Evolutionary conservation across 1,284 basidiomycete species (phyloP).

Genomic region (Pseudozyma sp.): DNA sequence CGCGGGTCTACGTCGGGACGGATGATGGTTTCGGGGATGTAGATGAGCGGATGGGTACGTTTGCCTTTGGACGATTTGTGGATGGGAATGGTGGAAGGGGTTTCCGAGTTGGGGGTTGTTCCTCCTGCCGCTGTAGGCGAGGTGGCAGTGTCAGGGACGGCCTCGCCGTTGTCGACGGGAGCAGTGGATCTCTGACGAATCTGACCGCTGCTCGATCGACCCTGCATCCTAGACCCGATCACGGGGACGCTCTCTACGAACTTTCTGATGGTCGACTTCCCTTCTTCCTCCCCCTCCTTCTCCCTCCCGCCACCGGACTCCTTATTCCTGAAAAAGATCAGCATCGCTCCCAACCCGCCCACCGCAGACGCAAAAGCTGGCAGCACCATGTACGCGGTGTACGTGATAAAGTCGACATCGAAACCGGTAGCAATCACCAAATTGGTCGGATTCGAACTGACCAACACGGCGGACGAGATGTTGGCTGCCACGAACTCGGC

Average conservation of each 20-base stretch:
- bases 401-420: slow-evolving; percentile 61
- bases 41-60: slow-evolving; percentile 45
- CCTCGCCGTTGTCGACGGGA: not conserved
- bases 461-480: slow-evolving; percentile 73
- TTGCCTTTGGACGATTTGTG: slow-evolving; percentile 6
- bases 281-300: not conserved
- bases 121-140: not conserved
- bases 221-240: slow-evolving; percentile 10
- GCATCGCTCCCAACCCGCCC: slow-evolving; percentile 44
- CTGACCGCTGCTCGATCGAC: not conserved
- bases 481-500: slow-evolving; percentile 82
- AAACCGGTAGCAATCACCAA: slow-evolving; percentile 68
- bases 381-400: slow-evolving; percentile 66
- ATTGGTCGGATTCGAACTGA: slow-evolving; percentile 70
- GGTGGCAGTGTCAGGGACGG: not conserved
- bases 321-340: slow-evolving; percentile 59
- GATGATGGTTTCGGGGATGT: slow-evolving; percentile 70
- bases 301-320: slow-evolving; percentile 10
- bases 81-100: slow-evolving; percentile 15
- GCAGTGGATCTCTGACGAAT: slow-evolving; percentile 30
- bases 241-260: slow-evolving; percentile 38
- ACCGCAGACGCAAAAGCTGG: slow-evolving; percentile 58
- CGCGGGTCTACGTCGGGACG: slow-evolving; percentile 71
- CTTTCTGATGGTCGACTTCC: slow-evolving; percentile 27
- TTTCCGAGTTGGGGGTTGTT: slow-evolving; percentile 18